Base-by-base conservation (phyloP, 2,329 filamentous ascomycete species). In the Fusarium verrucosum region DNA sequence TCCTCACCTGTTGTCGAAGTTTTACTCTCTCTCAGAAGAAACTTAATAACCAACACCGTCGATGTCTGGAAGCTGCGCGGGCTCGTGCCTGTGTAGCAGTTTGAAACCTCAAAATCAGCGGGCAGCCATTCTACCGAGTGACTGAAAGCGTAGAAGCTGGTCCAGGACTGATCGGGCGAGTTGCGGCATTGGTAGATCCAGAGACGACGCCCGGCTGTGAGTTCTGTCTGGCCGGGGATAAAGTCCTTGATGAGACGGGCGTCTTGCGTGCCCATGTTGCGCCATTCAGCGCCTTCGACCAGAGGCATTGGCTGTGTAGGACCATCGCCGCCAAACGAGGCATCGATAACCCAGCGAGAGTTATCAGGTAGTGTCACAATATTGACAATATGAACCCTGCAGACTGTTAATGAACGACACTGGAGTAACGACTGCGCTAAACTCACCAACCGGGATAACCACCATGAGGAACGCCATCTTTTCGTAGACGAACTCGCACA, bases 131-230 rank as follows among this genome's bases (percentile, higher is more conserved):
- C 88, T 16, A 83, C 78, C 7, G 66, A 63, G 59, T 90, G 86
- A 3, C 83, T 82, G 73, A 92, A 93, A 60, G 82, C 85, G 73
- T 91, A 92, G 43, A 81, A 83, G 2, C 84, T 78, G 20, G 82
- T 78, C 86, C 89, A 93, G 2, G 63, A 22, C 3, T 79, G 78
- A 42, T 75, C 77, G 1, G 81, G 76, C 0, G 76, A 74, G 60
- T 85, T 81, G 25, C 84, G 81, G 64, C 85, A 84, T 73, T 90
- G 83, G 70, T 88, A 89, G 54, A 90, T 81, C 88, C 88, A 91
- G 53, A 85, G 74, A 57, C 82, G 83, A 30, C 77, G 73, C 41
- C 79, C 77, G 9, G 70, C 36, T n/a, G 61, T 67, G 11, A 72
- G 62, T 26, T 80, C 76, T 23, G 79, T 76, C 58, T 83, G 78